phyloP scores from a whole-genome alignment of 2,329 filamentous ascomycete species.

The Calonectria multiphialidica region DNA sequence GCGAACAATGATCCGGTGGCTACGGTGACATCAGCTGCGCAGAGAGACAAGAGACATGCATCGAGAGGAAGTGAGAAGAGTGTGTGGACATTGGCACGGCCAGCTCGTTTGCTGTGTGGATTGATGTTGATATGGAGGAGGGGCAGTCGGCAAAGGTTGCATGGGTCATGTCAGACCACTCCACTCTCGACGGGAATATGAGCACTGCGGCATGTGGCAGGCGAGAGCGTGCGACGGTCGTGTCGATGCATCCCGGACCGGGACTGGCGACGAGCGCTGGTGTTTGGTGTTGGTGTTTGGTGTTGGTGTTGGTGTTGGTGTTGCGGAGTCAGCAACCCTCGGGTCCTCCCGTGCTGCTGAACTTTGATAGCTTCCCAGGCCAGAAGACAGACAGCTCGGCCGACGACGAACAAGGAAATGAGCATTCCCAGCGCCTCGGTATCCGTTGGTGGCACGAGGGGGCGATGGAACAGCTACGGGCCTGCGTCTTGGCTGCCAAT shows the following conservation, averaged over 20 bases:
- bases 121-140: too few species aligned
- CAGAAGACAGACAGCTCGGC: too few species aligned
- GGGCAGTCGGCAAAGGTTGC: neutral
- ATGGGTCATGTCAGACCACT: neutral
- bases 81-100: too few species aligned
- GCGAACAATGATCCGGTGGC: slow-evolving; percentile 11
- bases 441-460: neutral
- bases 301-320: neutral
- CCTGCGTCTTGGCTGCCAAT: neutral
- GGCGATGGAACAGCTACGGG: neutral
- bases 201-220: slow-evolving; percentile 7
- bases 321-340: neutral
- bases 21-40: neutral
- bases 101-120: too few species aligned
- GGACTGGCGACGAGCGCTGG: neutral
- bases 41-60: too few species aligned
- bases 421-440: neutral
- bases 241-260: neutral
- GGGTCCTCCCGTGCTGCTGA: neutral
- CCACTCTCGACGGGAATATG: slow-evolving; percentile 8
- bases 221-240: neutral
- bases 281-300: neutral
- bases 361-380: neutral
- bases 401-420: neutral
- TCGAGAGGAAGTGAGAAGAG: too few species aligned